Conservation (phyloP, 768 basidiomycete species). For the Pleurotus giganteus region DNA sequence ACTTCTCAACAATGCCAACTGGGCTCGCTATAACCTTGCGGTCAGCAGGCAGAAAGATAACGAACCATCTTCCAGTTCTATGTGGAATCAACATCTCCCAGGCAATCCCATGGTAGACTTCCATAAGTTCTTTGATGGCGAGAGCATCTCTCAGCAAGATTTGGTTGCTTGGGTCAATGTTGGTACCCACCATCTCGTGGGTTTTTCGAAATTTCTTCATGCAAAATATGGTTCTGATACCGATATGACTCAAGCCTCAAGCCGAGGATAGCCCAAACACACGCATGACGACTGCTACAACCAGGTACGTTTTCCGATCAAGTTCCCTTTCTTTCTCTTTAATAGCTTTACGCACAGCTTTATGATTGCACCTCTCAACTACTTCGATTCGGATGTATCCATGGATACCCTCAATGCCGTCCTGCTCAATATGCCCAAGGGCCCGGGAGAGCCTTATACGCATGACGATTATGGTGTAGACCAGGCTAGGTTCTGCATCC, state of each 20-base stretch:
- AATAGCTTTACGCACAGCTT: constrained; percentile 34
- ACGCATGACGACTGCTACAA: constrained; percentile 52
- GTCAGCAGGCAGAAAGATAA: constrained; percentile 59
- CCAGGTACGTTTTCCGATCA: constrained; percentile 34
- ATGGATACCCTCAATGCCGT: constrained; percentile 57
- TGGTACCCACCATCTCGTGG: constrained; percentile 63
- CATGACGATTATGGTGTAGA: constrained; percentile 56
- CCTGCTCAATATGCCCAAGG: constrained; percentile 37
- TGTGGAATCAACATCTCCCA: constrained; percentile 66
- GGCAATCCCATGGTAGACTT: constrained; percentile 55
- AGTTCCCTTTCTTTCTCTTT: not conserved
- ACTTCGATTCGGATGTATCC: constrained; percentile 61
- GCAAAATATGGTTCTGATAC: not conserved
- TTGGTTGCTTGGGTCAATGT: constrained; percentile 66
- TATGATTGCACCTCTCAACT: constrained; percentile 60
- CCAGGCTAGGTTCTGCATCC: constrained; percentile 25
- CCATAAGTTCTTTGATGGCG: constrained; percentile 62
- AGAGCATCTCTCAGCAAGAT: constrained; percentile 63
- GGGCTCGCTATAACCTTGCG: constrained; percentile 63
- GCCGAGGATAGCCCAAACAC: constrained; percentile 66
- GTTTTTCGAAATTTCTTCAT: too few species aligned
- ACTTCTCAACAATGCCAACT: constrained; percentile 59
- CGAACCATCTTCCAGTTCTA: constrained; percentile 53
- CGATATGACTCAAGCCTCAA: constrained; percentile 39
- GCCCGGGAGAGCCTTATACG: constrained; percentile 34